Evolutionary conservation across 1,284 basidiomycete species (phyloP), one percentile per base, ranked within the genome.

Genomic region (Irpex sp.): DNA sequence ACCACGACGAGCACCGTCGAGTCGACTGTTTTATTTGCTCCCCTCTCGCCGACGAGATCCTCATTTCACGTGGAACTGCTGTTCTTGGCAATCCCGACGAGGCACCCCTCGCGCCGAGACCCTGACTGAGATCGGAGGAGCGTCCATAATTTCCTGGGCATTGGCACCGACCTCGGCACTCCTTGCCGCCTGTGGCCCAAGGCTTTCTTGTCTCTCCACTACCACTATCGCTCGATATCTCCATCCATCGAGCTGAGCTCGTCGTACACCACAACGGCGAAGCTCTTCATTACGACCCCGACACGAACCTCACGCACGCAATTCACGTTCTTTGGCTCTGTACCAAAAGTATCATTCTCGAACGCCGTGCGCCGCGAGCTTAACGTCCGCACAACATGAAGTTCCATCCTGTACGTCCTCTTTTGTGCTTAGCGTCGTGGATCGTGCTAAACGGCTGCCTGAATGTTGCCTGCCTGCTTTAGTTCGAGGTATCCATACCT

Each of bases 401-500:
- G 21, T 65, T 65, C 54, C 58, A 62, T 11, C 63, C 63, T 13
- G 63, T 65, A 33, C 51, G 63, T 65, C 47, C 5, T n/a, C 39
- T 46, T 56, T 4, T 4, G 1, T 43, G 39, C 39, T 15, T 33
- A 13, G 5, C 37, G 33, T 17, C 8, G 21, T 15, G n/a, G 43
- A 31, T 31, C 15, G 33, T 5, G 33, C 9, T n/a, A 17, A 7
- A 46, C 15, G 11, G 26, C 26, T 26, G 26, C 26, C 4, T 56
- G 43, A 47, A n/a, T 46, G 33, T 13, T 31, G 9, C 17, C 47
- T 26, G 4, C 36, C 19, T 21, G 31, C 33, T 46, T 17, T 64
- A 93, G 91, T 86, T 92, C 70, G 83, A 88, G 69, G 81, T 87
- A 15, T 83, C 86, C 6, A 84, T 82, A 61, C 85, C 89, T 46